Percentiles rank a stretch among this genome's conserved stretches.
Evolutionary conservation across 2,329 filamentous ascomycete species (phyloP).

Genomic region (Myotisia sp.): DNA sequence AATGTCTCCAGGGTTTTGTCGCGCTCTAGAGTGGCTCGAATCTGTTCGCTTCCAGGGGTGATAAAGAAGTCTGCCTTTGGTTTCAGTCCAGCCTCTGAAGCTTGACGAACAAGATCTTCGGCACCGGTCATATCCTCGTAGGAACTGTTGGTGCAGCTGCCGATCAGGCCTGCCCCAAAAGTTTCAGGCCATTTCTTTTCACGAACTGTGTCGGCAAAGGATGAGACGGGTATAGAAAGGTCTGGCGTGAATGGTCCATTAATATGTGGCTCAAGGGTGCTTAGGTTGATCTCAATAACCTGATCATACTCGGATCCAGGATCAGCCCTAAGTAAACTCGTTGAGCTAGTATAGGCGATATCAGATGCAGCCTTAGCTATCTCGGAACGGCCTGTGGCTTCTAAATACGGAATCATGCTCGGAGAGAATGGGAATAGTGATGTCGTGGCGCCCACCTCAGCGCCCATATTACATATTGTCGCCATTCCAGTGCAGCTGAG

Average conservation of each 20-base stretch:
- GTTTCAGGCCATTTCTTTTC: slow-evolving; percentile 80
- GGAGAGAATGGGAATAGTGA: slow-evolving; percentile 87
- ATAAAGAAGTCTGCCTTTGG: slow-evolving; percentile 88
- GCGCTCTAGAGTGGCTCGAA: slow-evolving; percentile 80
- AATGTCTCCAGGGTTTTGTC: slow-evolving; percentile 80
- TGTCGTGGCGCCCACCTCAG: slow-evolving; percentile 85
- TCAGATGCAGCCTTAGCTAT: slow-evolving; percentile 54
- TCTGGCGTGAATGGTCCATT: slow-evolving; percentile 97
- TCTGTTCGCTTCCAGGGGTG: slow-evolving; percentile 92
- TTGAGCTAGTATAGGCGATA: slow-evolving; percentile 44
- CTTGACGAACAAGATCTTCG: slow-evolving; percentile 84
- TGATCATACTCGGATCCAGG: slow-evolving; percentile 75
- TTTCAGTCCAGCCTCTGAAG: slow-evolving; percentile 73
- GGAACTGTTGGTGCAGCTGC: slow-evolving; percentile 96
- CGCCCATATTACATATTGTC: slow-evolving; percentile 78
- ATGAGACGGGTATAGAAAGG: slow-evolving; percentile 77
- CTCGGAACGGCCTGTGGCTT: slow-evolving; percentile 62
- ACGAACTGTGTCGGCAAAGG: slow-evolving; percentile 73
- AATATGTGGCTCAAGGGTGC: slow-evolving; percentile 81
- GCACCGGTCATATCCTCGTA: slow-evolving; percentile 98
- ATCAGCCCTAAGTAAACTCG: slow-evolving; percentile 61
- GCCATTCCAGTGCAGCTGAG: slow-evolving; percentile 89
- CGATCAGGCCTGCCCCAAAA: slow-evolving; percentile 85
- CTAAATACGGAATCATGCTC: slow-evolving; percentile 70
- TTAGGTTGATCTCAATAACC: slow-evolving; percentile 79